phyloP scores from a whole-genome alignment of 371 early-diverging fungal species.

The Dipsacomyces acuminosporus region DNA sequence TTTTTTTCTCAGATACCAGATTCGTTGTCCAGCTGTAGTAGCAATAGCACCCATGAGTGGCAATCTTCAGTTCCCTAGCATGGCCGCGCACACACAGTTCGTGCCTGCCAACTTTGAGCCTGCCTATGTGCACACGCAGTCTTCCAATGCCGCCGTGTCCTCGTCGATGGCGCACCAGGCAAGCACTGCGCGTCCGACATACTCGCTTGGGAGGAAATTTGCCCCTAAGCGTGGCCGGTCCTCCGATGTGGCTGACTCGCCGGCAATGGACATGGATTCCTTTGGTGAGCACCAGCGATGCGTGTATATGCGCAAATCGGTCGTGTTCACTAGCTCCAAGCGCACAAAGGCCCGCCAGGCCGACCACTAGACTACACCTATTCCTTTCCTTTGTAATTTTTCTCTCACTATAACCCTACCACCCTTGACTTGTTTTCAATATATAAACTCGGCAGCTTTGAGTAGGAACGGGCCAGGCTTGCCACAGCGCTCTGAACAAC shows the following conservation, averaged over 20 bases:
- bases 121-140: slow-evolving; percentile 4
- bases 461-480: too few relatives aligned
- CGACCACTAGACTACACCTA: slow-evolving; percentile 8
- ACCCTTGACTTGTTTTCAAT: too few relatives aligned
- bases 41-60: slow-evolving; percentile 4
- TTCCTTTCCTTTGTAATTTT: background rate
- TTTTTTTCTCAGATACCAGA: too few relatives aligned
- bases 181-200: background rate
- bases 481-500: too few relatives aligned
- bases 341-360: slow-evolving; percentile 23
- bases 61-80: slow-evolving; percentile 23
- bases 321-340: slow-evolving; percentile 22
- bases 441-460: too few relatives aligned
- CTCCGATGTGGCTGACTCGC: slow-evolving; percentile 8
- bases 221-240: slow-evolving; percentile 37
- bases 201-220: slow-evolving; percentile 10
- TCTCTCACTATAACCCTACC: background rate
- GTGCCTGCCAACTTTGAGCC: slow-evolving; percentile 12
- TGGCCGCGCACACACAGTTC: slow-evolving; percentile 36
- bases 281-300: slow-evolving; percentile 24
- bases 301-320: slow-evolving; percentile 32
- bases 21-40: too few relatives aligned
- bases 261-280: background rate
- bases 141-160: slow-evolving; percentile 1
- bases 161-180: slow-evolving; percentile 3